Conservation (phyloP, 2,329 filamentous ascomycete genomes). For the Plenodomus tracheiphilus region DNA sequence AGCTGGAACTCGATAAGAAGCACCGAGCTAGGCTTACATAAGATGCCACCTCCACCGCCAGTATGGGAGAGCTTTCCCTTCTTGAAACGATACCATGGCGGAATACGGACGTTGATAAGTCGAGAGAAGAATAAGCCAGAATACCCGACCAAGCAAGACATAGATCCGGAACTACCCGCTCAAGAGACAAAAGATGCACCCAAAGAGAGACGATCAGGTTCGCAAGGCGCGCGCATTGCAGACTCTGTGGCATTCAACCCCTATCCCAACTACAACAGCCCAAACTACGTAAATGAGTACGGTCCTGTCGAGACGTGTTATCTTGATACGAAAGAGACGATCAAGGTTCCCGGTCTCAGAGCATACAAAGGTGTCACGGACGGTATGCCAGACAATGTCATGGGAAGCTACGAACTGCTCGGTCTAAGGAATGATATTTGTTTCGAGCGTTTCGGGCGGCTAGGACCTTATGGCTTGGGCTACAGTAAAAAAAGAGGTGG, state of each 20-base stretch:
- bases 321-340: slow-evolving; percentile 67
- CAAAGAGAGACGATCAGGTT: slow-evolving; percentile 30
- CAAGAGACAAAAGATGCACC: slow-evolving; percentile 26
- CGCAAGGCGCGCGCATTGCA: slow-evolving; percentile 31
- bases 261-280: slow-evolving; percentile 66
- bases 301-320: slow-evolving; percentile 75
- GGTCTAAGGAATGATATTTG: slow-evolving; percentile 83
- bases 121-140: slow-evolving; percentile 72
- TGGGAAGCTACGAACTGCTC: slow-evolving; percentile 85
- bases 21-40: slow-evolving; percentile 61
- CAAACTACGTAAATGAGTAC: slow-evolving; percentile 59
- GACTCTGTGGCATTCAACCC: slow-evolving; percentile 61
- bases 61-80: slow-evolving; percentile 89
- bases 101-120: slow-evolving; percentile 71
- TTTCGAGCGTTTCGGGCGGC: slow-evolving; percentile 86
- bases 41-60: slow-evolving; percentile 65
- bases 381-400: slow-evolving; percentile 81
- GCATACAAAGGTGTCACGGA: slow-evolving; percentile 77
- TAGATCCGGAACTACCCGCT: slow-evolving; percentile 43
- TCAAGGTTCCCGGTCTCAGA: slow-evolving; percentile 70
- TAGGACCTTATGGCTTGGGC: slow-evolving; percentile 87
- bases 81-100: slow-evolving; percentile 86
- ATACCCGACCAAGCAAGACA: slow-evolving; percentile 70
- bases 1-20: slow-evolving; percentile 71
- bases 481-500: slow-evolving; percentile 80